Evolutionary conservation across 371 early-diverging fungal genomes (phyloP).

Genomic region (Nematocida major): DNA sequence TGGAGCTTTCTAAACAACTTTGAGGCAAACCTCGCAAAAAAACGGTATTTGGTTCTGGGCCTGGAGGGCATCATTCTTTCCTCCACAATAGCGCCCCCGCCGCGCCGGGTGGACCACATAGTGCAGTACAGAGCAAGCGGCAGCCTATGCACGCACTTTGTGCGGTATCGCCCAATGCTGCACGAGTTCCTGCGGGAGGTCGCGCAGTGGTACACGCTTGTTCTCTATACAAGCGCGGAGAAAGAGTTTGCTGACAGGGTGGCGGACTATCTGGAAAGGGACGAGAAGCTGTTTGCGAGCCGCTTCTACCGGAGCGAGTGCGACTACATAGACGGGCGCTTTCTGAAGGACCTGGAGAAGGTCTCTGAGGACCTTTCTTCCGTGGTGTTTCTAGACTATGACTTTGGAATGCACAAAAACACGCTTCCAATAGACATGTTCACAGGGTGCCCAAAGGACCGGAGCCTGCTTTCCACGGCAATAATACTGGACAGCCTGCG

Average conservation of each 20-base stretch:
- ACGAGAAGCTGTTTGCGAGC: background rate
- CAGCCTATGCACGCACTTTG: constrained; percentile 27
- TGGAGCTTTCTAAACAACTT: constrained; percentile 30
- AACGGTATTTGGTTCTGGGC: constrained; percentile 27
- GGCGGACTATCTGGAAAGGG: constrained; percentile 6
- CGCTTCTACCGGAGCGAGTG: constrained; percentile 21
- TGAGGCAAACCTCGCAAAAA: background rate
- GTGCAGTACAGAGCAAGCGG: constrained; percentile 17
- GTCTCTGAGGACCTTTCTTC: constrained; percentile 14
- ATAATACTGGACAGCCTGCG: constrained; percentile 30
- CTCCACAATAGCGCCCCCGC: background rate
- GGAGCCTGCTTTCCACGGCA: constrained; percentile 22
- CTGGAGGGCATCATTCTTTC: constrained; percentile 29
- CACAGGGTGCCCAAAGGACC: constrained; percentile 19
- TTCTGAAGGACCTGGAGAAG: constrained; percentile 13
- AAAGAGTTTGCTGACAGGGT: constrained; percentile 27
- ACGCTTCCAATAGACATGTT: constrained; percentile 28
- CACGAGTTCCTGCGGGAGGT: constrained; percentile 16
- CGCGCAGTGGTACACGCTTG: constrained; percentile 30
- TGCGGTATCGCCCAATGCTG: constrained; percentile 35
- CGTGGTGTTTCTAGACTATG: constrained; percentile 10
- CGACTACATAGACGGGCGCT: constrained; percentile 4
- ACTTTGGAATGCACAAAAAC: background rate
- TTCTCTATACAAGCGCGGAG: constrained; percentile 23
- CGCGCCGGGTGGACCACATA: constrained; percentile 4